A percentile compares a stretch with the other conserved stretches of the same genome.
Conservation (phyloP, 805 yeast species). For the Pichia thaimueangensis region DNA sequence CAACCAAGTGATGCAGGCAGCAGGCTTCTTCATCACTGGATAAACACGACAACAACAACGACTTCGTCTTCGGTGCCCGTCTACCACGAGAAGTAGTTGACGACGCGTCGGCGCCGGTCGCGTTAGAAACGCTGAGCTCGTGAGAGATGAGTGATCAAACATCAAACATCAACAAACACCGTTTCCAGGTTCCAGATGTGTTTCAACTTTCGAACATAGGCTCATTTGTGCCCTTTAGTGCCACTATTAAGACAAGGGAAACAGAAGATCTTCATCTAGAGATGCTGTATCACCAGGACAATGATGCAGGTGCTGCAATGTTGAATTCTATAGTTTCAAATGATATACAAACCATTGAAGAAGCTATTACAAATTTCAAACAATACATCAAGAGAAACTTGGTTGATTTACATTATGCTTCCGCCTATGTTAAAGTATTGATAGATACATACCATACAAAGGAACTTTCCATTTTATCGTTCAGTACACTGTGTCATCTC, state of each 20-base stretch:
- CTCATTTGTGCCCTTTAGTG: no score
- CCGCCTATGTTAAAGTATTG: slow-evolving; percentile 44
- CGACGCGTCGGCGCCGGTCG: no score
- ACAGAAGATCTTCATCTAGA: no score
- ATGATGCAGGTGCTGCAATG: slow-evolving; percentile 20
- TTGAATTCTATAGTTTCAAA: slow-evolving; percentile 21
- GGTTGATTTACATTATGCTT: slow-evolving; percentile 44
- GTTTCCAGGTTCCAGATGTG: no score
- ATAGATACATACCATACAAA: slow-evolving; percentile 37
- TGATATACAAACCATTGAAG: slow-evolving; percentile 18
- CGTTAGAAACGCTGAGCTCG: no score
- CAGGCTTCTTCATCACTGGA: slow-evolving; percentile 45
- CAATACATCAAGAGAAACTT: slow-evolving; percentile 49
- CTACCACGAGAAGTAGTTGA: slow-evolving; percentile 4
- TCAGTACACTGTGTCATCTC: slow-evolving; percentile 48
- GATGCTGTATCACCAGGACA: slow-evolving; percentile 14
- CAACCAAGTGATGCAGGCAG: slow-evolving; percentile 64
- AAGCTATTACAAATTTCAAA: slow-evolving; percentile 34
- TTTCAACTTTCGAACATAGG: no score
- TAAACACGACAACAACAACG: slow-evolving; percentile 14
- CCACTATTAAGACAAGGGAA: no score
- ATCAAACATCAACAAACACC: no score
- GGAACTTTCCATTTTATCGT: slow-evolving; percentile 38
- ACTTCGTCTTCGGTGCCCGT: slow-evolving; percentile 2
- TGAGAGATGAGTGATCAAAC: no score